Conservation (phyloP, 192 early-diverging fungal species). For the Podila clonocystis region DNA sequence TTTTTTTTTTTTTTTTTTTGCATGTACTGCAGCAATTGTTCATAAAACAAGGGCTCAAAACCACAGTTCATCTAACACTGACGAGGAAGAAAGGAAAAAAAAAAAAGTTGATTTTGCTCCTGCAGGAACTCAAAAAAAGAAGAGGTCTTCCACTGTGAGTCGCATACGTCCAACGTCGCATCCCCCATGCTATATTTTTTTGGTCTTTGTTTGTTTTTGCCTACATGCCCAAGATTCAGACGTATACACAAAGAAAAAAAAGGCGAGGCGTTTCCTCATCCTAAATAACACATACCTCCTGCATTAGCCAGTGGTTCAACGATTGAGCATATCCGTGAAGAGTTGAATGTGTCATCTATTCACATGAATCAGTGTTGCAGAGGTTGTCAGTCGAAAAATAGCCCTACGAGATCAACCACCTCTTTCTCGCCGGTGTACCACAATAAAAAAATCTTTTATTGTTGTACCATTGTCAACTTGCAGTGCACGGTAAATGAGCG, state of each 20-base stretch:
- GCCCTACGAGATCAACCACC: neutral
- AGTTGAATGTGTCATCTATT: slow-evolving; percentile 42
- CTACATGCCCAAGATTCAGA: neutral
- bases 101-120: too few species aligned
- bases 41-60: too few species aligned
- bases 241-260: neutral
- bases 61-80: too few species aligned
- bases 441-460: neutral
- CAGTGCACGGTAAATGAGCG: slow-evolving; percentile 36
- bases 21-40: too few species aligned
- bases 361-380: neutral
- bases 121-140: too few species aligned
- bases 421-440: neutral
- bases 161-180: too few species aligned
- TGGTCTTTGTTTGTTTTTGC: neutral
- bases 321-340: slow-evolving; percentile 48
- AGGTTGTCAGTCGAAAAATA: neutral
- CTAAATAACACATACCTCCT: slow-evolving; percentile 33
- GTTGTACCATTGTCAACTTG: slow-evolving; percentile 46
- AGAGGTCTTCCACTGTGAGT: too few species aligned
- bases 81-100: too few species aligned
- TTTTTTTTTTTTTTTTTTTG: too few species aligned
- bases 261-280: neutral
- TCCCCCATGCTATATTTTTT: neutral
- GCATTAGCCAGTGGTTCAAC: slow-evolving; percentile 48